Conservation (phyloP, 306 rosid species). For the Quercus ilex region DNA sequence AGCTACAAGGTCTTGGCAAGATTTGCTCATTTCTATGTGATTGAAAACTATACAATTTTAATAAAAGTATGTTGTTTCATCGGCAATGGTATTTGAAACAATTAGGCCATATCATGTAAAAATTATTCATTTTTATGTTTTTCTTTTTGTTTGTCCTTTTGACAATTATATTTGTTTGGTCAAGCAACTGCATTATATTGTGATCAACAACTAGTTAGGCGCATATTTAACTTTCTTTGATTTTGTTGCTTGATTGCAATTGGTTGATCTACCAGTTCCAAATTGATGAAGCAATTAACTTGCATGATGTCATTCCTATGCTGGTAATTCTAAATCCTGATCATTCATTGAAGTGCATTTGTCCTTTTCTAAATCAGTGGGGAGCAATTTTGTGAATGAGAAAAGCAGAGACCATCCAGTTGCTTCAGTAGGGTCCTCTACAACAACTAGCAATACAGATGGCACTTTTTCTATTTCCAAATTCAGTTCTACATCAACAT, state of each 20-base stretch:
- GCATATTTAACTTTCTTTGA: not conserved
- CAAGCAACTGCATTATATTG: not conserved
- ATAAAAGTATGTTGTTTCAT: not conserved
- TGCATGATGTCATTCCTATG: conserved; percentile 1
- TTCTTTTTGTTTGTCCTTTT: not conserved
- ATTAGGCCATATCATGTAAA: not conserved
- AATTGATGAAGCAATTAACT: conserved; percentile 12
- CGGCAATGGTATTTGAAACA: not conserved
- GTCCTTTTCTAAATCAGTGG: conserved; percentile 37
- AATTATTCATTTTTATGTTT: not conserved
- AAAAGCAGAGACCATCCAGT: conserved; percentile 45
- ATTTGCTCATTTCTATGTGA: not conserved
- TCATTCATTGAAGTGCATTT: conserved; percentile 10
- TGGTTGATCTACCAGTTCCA: conserved; percentile 1
- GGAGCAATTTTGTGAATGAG: conserved; percentile 50
- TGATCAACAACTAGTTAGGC: not conserved
- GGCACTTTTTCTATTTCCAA: conserved; percentile 68
- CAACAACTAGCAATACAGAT: conserved; percentile 64
- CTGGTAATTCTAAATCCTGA: conserved; percentile 6
- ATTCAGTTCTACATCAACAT: conserved; percentile 36
- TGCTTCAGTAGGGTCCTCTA: conserved; percentile 54
- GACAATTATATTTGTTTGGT: not conserved
- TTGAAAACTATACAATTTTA: not conserved
- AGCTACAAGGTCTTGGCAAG: not conserved
- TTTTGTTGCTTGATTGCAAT: conserved; percentile 3